Evolutionary conservation across 306 rosid genomes (phyloP).

Genomic region (Lagenaria siceraria): DNA sequence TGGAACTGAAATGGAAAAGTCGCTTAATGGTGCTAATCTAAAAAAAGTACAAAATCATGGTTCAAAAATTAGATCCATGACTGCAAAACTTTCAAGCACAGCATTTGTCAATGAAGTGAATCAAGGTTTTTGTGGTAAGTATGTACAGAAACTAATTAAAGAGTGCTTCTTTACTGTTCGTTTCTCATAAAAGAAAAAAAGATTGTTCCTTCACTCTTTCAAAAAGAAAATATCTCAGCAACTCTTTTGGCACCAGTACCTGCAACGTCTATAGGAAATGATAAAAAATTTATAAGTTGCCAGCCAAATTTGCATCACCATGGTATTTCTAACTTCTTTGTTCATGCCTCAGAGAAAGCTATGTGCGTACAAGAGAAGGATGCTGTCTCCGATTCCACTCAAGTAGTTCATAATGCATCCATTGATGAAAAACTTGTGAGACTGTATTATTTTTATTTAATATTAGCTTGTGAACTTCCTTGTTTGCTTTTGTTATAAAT

Average conservation of each 20-base stretch:
- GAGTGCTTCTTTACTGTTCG: constrained; percentile 10
- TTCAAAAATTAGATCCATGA: constrained; percentile 12
- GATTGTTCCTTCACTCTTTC: background rate
- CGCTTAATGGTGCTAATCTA: constrained; percentile 11
- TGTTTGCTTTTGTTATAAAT: background rate
- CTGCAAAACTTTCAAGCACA: constrained; percentile 12
- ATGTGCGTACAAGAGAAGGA: constrained; percentile 16
- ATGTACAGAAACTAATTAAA: constrained; percentile 14
- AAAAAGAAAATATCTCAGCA: constrained; percentile 17
- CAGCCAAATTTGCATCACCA: constrained; percentile 21
- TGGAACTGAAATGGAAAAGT: constrained; percentile 19
- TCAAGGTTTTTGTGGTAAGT: constrained; percentile 3
- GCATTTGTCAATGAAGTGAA: constrained; percentile 15
- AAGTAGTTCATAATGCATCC: constrained; percentile 20
- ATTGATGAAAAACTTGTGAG: constrained; percentile 39
- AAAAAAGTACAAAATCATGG: constrained; percentile 33
- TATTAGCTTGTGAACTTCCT: background rate
- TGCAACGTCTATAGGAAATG: background rate
- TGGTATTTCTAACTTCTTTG: constrained; percentile 18
- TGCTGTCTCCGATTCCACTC: constrained; percentile 16
- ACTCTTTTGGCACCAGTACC: constrained; percentile 12
- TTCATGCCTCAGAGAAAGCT: constrained; percentile 17
- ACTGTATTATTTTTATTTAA: constrained; percentile 2
- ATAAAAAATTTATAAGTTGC: constrained; percentile 16
- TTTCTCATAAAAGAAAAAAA: too few species aligned